Percentiles rank a stretch among this genome's conserved stretches.
phyloP scores from a whole-genome alignment of 2,329 filamentous ascomycete genomes.

The Xylariaceae sp. region DNA sequence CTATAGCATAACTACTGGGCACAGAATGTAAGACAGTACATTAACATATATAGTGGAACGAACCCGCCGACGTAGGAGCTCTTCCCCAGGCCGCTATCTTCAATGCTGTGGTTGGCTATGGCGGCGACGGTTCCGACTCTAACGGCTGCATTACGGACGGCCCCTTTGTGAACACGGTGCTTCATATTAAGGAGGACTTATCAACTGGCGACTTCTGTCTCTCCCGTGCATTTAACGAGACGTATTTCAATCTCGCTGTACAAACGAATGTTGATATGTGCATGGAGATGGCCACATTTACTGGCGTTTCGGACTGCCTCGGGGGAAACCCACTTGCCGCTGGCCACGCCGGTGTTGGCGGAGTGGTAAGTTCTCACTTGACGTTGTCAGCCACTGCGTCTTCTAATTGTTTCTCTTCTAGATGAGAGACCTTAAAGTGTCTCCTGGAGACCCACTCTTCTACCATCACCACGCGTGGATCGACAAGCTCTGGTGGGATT shows the following conservation, averaged over 20 bases:
- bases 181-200: constrained; percentile 1
- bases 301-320: constrained; percentile 18
- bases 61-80: neutral
- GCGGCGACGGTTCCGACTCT: constrained; percentile 13
- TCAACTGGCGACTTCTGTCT: constrained; percentile 9
- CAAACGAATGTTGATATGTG: constrained; percentile 17
- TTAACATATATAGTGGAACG: too few relatives aligned
- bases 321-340: constrained; percentile 11
- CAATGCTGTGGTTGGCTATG: neutral
- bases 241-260: constrained; percentile 7
- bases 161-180: constrained; percentile 10
- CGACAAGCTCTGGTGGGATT: constrained; percentile 41
- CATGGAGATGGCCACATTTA: constrained; percentile 7
- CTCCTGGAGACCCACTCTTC: constrained; percentile 45
- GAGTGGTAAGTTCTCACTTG: constrained; percentile 6
- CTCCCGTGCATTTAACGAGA: constrained; percentile 6
- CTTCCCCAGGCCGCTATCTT: neutral
- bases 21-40: too few relatives aligned
- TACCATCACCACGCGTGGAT: constrained; percentile 41
- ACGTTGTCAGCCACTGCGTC: neutral
- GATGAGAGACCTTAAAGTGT: constrained; percentile 26
- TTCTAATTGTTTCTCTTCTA: neutral
- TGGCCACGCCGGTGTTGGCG: constrained; percentile 16
- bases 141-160: constrained; percentile 14
- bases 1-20: too few relatives aligned